Evolutionary conservation across 495 filamentous ascomycete species (phyloP).

Genomic region (Chlorociboria aeruginascens): DNA sequence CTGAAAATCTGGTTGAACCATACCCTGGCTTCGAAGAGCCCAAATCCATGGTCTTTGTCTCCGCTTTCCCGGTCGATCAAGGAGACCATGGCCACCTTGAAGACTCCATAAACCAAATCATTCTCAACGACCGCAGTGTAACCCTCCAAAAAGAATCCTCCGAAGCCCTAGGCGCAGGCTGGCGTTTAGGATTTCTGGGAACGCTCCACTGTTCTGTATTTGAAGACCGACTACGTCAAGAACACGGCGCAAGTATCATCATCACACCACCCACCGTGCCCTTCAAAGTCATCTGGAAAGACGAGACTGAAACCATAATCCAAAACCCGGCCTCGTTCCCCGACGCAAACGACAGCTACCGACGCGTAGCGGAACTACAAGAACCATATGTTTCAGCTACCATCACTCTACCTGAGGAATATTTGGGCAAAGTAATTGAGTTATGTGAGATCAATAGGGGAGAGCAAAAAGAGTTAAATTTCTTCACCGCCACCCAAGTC

Average conservation of each 20-base stretch:
- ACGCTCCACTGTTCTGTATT: conserved; percentile 97
- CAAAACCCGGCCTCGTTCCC: conserved; percentile 82
- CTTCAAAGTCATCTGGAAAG: conserved; percentile 66
- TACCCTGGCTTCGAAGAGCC: conserved; percentile 94
- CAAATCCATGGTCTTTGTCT: conserved; percentile 97
- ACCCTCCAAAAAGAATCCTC: conserved; percentile 88
- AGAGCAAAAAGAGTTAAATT: conserved; percentile 70
- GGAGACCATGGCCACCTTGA: conserved; percentile 76
- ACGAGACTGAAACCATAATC: conserved; percentile 62
- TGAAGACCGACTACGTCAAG: conserved; percentile 88
- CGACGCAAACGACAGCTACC: conserved; percentile 48
- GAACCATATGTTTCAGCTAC: conserved; percentile 84
- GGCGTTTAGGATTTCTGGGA: conserved; percentile 89
- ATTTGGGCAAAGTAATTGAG: conserved; percentile 87
- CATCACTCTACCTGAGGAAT: conserved; percentile 86
- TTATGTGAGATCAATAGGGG: conserved; percentile 87
- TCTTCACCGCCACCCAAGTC: conserved; percentile 89
- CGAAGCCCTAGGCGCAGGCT: conserved; percentile 85
- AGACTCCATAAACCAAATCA: conserved; percentile 87
- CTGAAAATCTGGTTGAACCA: conserved; percentile 62
- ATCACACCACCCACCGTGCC: conserved; percentile 94
- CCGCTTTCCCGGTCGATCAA: conserved; percentile 88
- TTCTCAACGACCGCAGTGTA: conserved; percentile 90
- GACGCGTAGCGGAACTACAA: conserved; percentile 51
- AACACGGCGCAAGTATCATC: conserved; percentile 91